Percentiles rank a stretch among this genome's conserved stretches.
Evolutionary conservation across 1,139 yeast genomes (phyloP).

Genomic region (Tardiomyces blankii): DNA sequence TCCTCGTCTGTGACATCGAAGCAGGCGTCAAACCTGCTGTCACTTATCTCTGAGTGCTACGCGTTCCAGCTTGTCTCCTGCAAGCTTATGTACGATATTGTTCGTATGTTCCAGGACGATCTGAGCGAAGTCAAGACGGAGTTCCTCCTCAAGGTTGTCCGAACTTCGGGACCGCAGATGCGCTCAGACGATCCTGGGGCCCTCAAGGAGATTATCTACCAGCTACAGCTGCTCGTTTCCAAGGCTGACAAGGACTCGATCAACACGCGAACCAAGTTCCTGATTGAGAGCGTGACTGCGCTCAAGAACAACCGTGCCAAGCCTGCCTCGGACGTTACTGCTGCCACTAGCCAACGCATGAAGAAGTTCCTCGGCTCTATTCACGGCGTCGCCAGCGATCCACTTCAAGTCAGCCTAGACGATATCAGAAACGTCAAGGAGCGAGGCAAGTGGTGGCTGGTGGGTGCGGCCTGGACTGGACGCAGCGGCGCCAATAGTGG

Average conservation of each 20-base stretch:
- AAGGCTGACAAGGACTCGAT: constrained; percentile 29
- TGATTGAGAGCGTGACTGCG: constrained; percentile 75
- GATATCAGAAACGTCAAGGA: constrained; percentile 71
- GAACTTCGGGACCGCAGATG: constrained; percentile 73
- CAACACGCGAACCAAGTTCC: constrained; percentile 63
- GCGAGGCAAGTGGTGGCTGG: constrained; percentile 97
- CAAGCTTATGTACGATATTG: constrained; percentile 64
- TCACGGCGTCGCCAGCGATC: constrained; percentile 41
- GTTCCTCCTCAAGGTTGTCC: constrained; percentile 55
- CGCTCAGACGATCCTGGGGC: constrained; percentile 86
- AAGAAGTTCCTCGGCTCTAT: constrained; percentile 53
- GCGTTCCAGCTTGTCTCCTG: constrained; percentile 68
- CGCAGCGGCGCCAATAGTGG: constrained; percentile 18
- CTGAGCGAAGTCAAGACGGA: constrained; percentile 71
- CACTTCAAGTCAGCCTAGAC: constrained; percentile 71
- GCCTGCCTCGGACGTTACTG: constrained; percentile 35
- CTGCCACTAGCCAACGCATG: constrained; percentile 44
- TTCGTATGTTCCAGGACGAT: constrained; percentile 42
- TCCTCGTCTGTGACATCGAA: constrained; percentile 30
- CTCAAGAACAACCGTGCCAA: constrained; percentile 78
- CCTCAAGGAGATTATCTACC: constrained; percentile 62
- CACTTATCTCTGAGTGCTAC: constrained; percentile 67
- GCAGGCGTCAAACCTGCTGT: constrained; percentile 58
- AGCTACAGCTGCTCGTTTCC: constrained; percentile 40
- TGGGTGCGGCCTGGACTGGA: constrained; percentile 90